Evolutionary conservation across 2,329 filamentous ascomycete genomes (phyloP), one percentile per base, ranked within the genome.

Genomic region (Aspergillus transmontanensis): DNA sequence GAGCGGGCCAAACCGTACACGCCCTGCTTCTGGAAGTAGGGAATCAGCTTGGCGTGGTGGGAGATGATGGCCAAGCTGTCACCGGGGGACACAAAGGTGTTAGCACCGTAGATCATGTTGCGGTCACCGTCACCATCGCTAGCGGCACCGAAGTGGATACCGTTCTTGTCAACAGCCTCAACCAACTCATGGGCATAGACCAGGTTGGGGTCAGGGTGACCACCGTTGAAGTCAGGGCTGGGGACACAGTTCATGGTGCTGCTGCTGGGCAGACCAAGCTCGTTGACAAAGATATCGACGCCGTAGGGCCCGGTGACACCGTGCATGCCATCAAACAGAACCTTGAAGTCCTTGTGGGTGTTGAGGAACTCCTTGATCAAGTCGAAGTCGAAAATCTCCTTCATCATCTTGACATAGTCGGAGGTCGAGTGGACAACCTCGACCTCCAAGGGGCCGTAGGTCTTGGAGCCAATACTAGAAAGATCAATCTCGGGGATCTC

Each of bases 101-200:
- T 94, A 69, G 94, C 94, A 67, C 95, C 95, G 82, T 99, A 99
- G 76, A 99, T 99, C 95, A 99, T 99, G 88, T 99, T 99, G 72
- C 95, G 92, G 84, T 99, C 95, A 74, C 95, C 95, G 73, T 99
- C 95, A 71, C 95, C 95, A 72, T 99, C 95, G 68, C 92, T 96
- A 55, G 95, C 95, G 63, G 95, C 95, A 75, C 95, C 95, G 73
- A 99, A 99, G 76, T 96, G 95, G 68, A 99, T 93, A 64, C 89
- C 87, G 73, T 92, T 89, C 83, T 92, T 92, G 80, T 99, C 93
- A 48, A 99, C 95, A 65, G 89, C 91, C 75, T 97, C 93, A 64
- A 99, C 95, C 48, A 99, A 87, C 59, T 93, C 94, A 82, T 96
- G 92, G 34, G 95, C 95, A 74, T 99, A 99, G 63, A 95, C 96